Conservation (phyloP, 345 rosid genomes). For the Eucalyptus regnans region DNA sequence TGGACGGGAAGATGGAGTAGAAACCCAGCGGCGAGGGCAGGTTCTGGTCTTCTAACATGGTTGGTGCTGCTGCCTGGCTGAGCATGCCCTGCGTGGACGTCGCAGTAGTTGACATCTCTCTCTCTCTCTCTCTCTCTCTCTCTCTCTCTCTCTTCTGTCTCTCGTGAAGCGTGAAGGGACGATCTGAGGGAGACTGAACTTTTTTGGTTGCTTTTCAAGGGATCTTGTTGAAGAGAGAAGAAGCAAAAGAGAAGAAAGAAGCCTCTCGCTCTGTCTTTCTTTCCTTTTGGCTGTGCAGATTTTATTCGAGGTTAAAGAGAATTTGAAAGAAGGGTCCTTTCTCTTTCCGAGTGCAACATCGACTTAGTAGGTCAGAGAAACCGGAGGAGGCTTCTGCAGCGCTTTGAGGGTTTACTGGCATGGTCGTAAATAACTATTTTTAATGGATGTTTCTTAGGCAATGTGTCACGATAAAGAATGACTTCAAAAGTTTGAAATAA, state of each 20-base stretch:
- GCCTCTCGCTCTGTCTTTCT: neutral
- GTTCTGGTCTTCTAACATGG: constrained; percentile 14
- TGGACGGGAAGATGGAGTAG: constrained; percentile 31
- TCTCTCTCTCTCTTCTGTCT: neutral
- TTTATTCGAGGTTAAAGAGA: neutral
- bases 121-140: constrained; percentile 7
- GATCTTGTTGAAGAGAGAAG: neutral
- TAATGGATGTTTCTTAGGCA: neutral
- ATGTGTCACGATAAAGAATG: neutral
- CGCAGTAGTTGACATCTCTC: constrained; percentile 32
- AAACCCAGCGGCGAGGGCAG: constrained; percentile 41
- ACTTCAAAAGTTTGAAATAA: neutral
- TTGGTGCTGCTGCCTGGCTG: constrained; percentile 5
- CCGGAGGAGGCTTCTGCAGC: neutral
- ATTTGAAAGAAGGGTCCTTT: neutral
- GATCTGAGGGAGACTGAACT: neutral
- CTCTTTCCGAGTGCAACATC: neutral
- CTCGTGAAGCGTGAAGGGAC: constrained; percentile 10
- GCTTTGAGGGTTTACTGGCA: neutral
- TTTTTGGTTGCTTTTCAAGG: neutral
- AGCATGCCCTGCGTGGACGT: constrained; percentile 1
- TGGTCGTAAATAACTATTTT: neutral
- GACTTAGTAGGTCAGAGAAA: neutral
- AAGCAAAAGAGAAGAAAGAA: neutral
- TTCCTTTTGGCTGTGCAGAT: neutral